Base-by-base conservation (phyloP, 768 basidiomycete species). In the Brasilioporus rufonigricans region DNA sequence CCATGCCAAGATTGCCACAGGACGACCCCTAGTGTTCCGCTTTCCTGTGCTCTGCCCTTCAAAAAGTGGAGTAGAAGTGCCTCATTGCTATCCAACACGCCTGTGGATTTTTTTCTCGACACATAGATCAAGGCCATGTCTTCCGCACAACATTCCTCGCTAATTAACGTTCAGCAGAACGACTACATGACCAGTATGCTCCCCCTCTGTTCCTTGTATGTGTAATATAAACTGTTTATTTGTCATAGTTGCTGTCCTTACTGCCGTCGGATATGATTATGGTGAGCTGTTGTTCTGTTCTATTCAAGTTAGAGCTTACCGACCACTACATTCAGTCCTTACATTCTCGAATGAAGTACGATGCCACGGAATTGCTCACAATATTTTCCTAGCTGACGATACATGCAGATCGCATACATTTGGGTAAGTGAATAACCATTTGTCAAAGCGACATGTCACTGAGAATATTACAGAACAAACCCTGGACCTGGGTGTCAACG, bases 291-390 rank as follows among this genome's bases (percentile, higher is more conserved):
- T 2, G 4, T 5, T 9, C 33, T 11, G 23, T 21, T 47, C 27
- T 52, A 1, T 24, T 38, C 8, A 1, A 2, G 44, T n/a, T 14
- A 2, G 27, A 13, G 12, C 32, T 33, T 47, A 9, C 18, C 5
- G 14, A 50, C 7, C 6, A 18, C 14, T 4, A 3, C 14, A 1
- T n/a, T 19, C 35, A 61, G 60, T 35, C 32, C 57, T 61, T n/a
- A 55, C 58, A 38, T 50, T 61, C 7, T 27, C 53, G 1, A 18
- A 36, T 2, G 57, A 61, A 50, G 60, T 61, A 60, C 19, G 4
- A n/a, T 12, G 11, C 65, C 61, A 66, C 36, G 33, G 9, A 29
- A 13, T 1, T 3, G 10, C n/a, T 5, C 3, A 21, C 16, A 1
- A 27, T 0, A 10, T 18, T 38, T 39, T n/a, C 4, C 23, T 50